phyloP scores from a whole-genome alignment of 495 filamentous ascomycete species.

The Xylaria longipes region DNA sequence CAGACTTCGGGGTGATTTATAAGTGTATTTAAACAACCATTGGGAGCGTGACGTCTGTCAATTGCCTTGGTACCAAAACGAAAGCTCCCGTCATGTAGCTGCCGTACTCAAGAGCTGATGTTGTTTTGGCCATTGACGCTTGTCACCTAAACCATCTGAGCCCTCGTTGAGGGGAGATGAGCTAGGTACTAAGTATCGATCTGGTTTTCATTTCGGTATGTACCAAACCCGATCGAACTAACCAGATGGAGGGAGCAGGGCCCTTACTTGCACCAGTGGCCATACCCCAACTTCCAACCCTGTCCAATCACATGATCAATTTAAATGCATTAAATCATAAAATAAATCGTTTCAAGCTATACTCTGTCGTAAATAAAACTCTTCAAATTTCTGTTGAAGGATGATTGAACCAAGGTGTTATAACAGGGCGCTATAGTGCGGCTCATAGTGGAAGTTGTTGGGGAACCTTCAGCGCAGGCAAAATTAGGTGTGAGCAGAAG shows the following conservation, averaged over 20 bases:
- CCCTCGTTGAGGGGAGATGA: background rate
- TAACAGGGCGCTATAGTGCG: too few species aligned
- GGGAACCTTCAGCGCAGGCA: too few species aligned
- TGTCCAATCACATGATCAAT: background rate
- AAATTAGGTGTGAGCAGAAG: too few species aligned
- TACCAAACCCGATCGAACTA: background rate
- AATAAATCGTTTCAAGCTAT: background rate
- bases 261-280: background rate
- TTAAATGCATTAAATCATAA: background rate
- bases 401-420: too few species aligned
- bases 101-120: background rate
- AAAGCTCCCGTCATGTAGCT: background rate
- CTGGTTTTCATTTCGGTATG: background rate
- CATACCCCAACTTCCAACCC: background rate
- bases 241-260: background rate
- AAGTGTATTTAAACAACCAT: background rate
- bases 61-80: background rate
- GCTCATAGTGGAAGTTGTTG: too few species aligned
- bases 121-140: background rate
- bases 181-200: slow-evolving; percentile 1
- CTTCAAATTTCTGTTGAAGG: background rate
- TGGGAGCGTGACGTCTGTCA: background rate
- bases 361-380: background rate
- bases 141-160: too few species aligned
- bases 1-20: background rate